phyloP scores from a whole-genome alignment of 768 basidiomycete species.

The Pisolithus marmoratus region DNA sequence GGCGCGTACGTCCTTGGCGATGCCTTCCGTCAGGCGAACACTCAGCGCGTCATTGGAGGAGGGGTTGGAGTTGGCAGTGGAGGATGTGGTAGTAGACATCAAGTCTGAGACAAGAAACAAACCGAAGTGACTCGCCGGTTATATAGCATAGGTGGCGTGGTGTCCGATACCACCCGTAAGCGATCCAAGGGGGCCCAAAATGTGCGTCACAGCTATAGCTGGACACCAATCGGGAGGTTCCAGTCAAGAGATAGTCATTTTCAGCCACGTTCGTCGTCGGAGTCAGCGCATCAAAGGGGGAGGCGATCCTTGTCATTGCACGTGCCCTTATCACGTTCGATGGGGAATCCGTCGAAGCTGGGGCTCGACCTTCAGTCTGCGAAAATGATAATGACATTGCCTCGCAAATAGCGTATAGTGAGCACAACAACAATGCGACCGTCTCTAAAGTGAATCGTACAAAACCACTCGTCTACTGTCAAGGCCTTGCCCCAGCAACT shows the following conservation, averaged over 20 bases:
- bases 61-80: constrained; percentile 6
- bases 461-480: constrained; percentile 7
- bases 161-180: constrained; percentile 2
- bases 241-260: constrained; percentile 4
- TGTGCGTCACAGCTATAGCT: background rate
- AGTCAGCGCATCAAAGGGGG: constrained; percentile 5
- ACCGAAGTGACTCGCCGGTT: constrained; percentile 10
- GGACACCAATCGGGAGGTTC: background rate
- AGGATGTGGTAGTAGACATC: constrained; percentile 27
- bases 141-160: constrained; percentile 26
- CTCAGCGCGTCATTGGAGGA: constrained; percentile 14
- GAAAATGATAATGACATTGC: constrained; percentile 9
- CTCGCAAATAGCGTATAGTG: constrained; percentile 19
- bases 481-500: background rate
- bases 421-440: constrained; percentile 10
- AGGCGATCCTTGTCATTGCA: constrained; percentile 6
- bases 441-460: constrained; percentile 24
- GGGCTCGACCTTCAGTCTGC: background rate
- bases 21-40: constrained; percentile 10
- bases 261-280: constrained; percentile 12
- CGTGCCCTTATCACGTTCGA: constrained; percentile 22
- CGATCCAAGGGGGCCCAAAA: background rate
- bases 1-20: constrained; percentile 26
- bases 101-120: constrained; percentile 7
- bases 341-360: too few species aligned